Percentiles rank a stretch among this genome's conserved stretches.
phyloP scores from a whole-genome alignment of 2,329 filamentous ascomycete genomes.

The Phyllachora maydis region DNA sequence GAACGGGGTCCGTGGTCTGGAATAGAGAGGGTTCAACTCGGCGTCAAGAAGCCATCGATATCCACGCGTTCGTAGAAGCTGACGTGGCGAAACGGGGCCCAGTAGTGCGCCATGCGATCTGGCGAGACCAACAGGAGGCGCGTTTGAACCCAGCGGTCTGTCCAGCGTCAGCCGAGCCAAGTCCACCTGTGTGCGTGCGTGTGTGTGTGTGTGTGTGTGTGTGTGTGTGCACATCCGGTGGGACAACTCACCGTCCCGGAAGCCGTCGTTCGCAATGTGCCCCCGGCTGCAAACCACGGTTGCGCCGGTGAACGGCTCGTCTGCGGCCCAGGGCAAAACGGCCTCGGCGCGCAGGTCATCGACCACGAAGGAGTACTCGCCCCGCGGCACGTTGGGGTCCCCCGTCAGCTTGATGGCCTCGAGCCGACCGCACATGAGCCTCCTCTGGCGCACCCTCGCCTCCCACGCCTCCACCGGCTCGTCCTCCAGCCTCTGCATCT shows the following conservation, averaged over 20 bases:
- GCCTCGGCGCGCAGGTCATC: conserved; percentile 54
- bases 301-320: conserved; percentile 51
- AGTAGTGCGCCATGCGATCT: conserved; percentile 65
- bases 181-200: no score
- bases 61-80: conserved; percentile 39
- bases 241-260: conserved; percentile 42
- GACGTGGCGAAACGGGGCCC: conserved; percentile 43
- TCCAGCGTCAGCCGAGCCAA: no score
- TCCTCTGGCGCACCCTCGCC: conserved; percentile 21
- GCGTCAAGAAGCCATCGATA: conserved; percentile 30
- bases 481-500: conserved; percentile 13
- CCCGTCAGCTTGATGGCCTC: conserved; percentile 84
- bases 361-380: conserved; percentile 63
- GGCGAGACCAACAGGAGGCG: conserved; percentile 62
- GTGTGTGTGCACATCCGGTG: no score
- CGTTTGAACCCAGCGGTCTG: conserved; percentile 55
- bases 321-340: conserved; percentile 39
- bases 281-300: conserved; percentile 54
- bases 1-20: no score
- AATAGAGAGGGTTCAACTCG: no score
- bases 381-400: conserved; percentile 74
- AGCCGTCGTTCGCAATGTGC: conserved; percentile 58
- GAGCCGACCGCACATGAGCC: conserved; percentile 41
- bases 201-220: no score
- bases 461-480: conserved; percentile 26